Evolutionary conservation across 441 rosid genomes (phyloP).

Genomic region (Mallotus japonicus): DNA sequence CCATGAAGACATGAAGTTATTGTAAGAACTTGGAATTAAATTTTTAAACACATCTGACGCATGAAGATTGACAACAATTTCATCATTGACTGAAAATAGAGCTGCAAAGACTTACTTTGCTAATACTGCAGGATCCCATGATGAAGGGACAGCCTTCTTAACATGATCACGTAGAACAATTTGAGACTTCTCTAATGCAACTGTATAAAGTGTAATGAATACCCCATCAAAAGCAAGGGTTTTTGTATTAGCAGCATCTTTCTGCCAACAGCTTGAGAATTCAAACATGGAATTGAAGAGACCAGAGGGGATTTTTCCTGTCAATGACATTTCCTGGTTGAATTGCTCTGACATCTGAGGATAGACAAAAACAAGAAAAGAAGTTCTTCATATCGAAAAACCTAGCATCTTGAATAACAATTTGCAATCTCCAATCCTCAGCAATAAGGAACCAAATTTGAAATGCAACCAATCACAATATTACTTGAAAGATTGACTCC

Average conservation of each 20-base stretch:
- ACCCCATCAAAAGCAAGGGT: constrained; percentile 93
- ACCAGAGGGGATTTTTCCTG: constrained; percentile 96
- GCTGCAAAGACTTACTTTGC: constrained; percentile 58
- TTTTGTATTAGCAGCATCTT: constrained; percentile 86
- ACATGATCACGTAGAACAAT: constrained; percentile 71
- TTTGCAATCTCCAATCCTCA: too few relatives aligned
- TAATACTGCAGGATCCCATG: constrained; percentile 95
- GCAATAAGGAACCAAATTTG: background rate
- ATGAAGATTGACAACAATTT: background rate
- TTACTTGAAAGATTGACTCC: background rate
- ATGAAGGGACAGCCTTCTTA: constrained; percentile 76
- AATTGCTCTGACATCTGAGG: constrained; percentile 94
- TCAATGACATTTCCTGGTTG: constrained; percentile 82
- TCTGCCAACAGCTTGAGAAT: constrained; percentile 87
- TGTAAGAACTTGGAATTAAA: background rate
- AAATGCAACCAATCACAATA: background rate
- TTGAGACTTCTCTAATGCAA: constrained; percentile 85
- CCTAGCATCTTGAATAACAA: too few relatives aligned
- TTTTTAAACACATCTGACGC: constrained; percentile 1
- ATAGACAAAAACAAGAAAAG: constrained; percentile 9
- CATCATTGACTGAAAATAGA: constrained; percentile 8
- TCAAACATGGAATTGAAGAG: constrained; percentile 88
- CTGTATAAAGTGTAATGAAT: constrained; percentile 79
- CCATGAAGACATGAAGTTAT: background rate
- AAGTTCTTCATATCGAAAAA: background rate